Conservation (phyloP, 2,329 filamentous ascomycete genomes). For the Talaromyces sp. region DNA sequence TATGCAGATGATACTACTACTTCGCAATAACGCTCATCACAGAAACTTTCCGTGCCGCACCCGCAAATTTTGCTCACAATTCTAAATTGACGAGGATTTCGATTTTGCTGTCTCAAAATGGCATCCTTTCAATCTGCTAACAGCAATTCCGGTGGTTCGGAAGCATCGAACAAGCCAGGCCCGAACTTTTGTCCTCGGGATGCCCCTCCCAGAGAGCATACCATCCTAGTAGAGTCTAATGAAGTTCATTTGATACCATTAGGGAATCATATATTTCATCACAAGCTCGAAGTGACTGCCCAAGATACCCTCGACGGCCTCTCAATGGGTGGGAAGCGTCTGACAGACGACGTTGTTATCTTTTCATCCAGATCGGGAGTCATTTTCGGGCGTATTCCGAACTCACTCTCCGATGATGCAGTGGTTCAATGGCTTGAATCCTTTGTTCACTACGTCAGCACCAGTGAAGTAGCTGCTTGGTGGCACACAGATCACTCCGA, state of each 20-base stretch:
- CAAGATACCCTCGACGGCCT: neutral
- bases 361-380: constrained; percentile 4
- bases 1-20: neutral
- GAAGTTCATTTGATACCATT: neutral
- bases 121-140: neutral
- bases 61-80: neutral
- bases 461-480: neutral
- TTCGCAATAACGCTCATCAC: neutral
- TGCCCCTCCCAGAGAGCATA: neutral
- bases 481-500: constrained; percentile 5
- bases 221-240: neutral
- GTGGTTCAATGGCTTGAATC: neutral
- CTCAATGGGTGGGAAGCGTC: neutral
- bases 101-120: neutral
- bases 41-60: neutral
- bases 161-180: neutral
- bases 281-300: constrained; percentile 2
- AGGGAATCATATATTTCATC: neutral
- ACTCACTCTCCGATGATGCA: neutral
- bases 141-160: neutral
- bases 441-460: neutral
- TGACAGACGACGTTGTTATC: constrained; percentile 7
- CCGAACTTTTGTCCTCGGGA: neutral
- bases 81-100: neutral
- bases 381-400: constrained; percentile 10